Evolutionary conservation across 2,329 filamentous ascomycete species (phyloP).

Genomic region (Pezicula neosporulosa): DNA sequence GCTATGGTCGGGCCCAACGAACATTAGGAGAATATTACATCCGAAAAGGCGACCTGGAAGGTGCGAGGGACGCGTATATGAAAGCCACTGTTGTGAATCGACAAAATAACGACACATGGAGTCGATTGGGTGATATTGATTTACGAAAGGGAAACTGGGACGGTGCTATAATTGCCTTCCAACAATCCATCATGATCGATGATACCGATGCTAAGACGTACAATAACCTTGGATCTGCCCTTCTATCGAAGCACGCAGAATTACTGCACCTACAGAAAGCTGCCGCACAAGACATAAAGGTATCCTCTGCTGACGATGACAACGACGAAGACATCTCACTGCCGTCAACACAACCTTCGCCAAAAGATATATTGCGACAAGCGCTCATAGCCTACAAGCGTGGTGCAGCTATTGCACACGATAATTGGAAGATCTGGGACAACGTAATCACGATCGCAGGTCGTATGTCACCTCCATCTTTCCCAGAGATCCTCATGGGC

Average conservation of each 20-base stretch:
- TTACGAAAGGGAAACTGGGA: slow-evolving; percentile 74
- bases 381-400: slow-evolving; percentile 83
- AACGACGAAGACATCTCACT: slow-evolving; percentile 17
- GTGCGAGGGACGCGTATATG: slow-evolving; percentile 74
- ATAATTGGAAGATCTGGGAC: slow-evolving; percentile 93
- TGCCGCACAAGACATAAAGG: slow-evolving; percentile 10
- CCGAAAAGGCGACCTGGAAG: slow-evolving; percentile 58
- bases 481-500: slow-evolving; percentile 72
- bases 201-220: slow-evolving; percentile 89
- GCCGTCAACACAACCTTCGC: slow-evolving; percentile 8
- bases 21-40: slow-evolving; percentile 81
- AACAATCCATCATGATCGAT: slow-evolving; percentile 77
- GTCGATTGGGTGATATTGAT: slow-evolving; percentile 82
- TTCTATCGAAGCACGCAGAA: slow-evolving; percentile 66
- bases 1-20: slow-evolving; percentile 84
- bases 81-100: slow-evolving; percentile 76
- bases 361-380: slow-evolving; percentile 57
- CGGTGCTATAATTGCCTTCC: slow-evolving; percentile 80
- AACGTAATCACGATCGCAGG: slow-evolving; percentile 88
- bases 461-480: slow-evolving; percentile 71
- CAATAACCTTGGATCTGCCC: slow-evolving; percentile 87
- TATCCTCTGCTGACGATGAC: slow-evolving; percentile 29
- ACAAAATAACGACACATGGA: slow-evolving; percentile 82
- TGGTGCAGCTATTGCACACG: slow-evolving; percentile 76
- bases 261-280: slow-evolving; percentile 33